phyloP scores from a whole-genome alignment of 179 eudicot species.

The Pouteria campechiana region DNA sequence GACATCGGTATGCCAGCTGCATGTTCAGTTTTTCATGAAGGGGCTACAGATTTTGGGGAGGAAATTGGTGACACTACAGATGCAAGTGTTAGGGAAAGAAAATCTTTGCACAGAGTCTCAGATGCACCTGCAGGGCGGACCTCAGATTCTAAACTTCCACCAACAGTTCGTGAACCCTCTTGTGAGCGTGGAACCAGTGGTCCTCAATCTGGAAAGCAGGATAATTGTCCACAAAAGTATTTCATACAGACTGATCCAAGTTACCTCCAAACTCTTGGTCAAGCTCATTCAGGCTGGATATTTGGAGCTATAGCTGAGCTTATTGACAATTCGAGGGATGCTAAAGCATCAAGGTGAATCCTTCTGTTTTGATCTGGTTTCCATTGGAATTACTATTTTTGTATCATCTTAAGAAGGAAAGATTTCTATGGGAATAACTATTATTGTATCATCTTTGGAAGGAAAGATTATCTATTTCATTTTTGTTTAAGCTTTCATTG shows the following conservation, averaged over 20 bases:
- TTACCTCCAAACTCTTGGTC: constrained; percentile 68
- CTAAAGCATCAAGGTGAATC: constrained; percentile 47
- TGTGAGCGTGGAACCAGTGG: constrained; percentile 5
- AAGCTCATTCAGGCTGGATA: constrained; percentile 70
- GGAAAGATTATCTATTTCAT: not conserved
- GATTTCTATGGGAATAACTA: not conserved
- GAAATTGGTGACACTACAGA: too few species aligned
- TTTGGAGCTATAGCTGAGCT: constrained; percentile 89
- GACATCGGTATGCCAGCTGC: too few species aligned
- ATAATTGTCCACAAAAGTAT: constrained; percentile 21
- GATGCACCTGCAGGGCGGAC: constrained; percentile 11
- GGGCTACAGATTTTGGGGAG: too few species aligned
- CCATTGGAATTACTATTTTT: not conserved
- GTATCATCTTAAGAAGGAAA: not conserved
- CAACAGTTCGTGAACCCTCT: constrained; percentile 8
- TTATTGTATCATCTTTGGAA: not conserved
- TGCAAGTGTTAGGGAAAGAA: too few species aligned
- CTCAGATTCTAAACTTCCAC: constrained; percentile 11
- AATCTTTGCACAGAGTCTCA: not conserved
- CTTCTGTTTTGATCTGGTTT: not conserved
- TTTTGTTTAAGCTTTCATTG: too few species aligned
- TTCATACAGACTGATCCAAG: constrained; percentile 49
- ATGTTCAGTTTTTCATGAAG: too few species aligned
- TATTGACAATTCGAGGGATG: constrained; percentile 79
- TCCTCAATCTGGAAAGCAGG: constrained; percentile 2